Evolutionary conservation across 2,329 filamentous ascomycete genomes (phyloP).

Genomic region (Xylariaceae sp.): DNA sequence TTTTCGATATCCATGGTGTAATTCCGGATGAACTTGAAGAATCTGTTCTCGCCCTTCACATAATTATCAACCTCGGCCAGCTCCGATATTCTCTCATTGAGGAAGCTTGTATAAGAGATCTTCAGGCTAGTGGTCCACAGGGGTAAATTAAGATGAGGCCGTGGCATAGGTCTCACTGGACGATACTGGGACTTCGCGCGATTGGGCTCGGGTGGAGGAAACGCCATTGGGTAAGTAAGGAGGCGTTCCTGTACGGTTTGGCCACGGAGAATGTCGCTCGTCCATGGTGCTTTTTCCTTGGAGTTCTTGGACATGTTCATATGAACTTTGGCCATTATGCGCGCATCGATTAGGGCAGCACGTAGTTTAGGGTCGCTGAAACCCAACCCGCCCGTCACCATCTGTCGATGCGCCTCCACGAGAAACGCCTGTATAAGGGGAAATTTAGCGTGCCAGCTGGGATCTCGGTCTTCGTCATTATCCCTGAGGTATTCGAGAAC

Average conservation of each 20-base stretch:
- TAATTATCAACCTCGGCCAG: slow-evolving; percentile 14
- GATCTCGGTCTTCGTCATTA: slow-evolving; percentile 40
- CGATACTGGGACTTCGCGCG: slow-evolving; percentile 18
- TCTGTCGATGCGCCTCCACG: slow-evolving; percentile 22
- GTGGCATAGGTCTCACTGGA: slow-evolving; percentile 14
- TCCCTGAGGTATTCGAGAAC: slow-evolving; percentile 44
- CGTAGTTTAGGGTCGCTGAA: slow-evolving; percentile 18
- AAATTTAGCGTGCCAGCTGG: slow-evolving; percentile 23
- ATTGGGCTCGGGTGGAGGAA: slow-evolving; percentile 18
- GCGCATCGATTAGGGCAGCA: slow-evolving; percentile 22
- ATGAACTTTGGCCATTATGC: slow-evolving; percentile 24
- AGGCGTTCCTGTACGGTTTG: slow-evolving; percentile 22
- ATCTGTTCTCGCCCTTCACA: slow-evolving; percentile 14
- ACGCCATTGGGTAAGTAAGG: slow-evolving; percentile 20
- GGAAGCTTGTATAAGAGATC: background rate
- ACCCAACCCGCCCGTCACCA: slow-evolving; percentile 24
- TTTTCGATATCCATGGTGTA: background rate
- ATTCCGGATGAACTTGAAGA: background rate
- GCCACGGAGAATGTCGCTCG: slow-evolving; percentile 16
- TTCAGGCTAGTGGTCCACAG: slow-evolving; percentile 11
- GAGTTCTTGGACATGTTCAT: slow-evolving; percentile 14
- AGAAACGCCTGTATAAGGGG: slow-evolving; percentile 36
- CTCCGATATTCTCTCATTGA: background rate
- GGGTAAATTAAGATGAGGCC: background rate
- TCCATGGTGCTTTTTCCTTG: slow-evolving; percentile 22